These are phyloP conservation scores for Phytopythium chamaehyphon DNA, from an alignment of 352 stramenopile genomes.

Conservation along the genomic window DNA sequence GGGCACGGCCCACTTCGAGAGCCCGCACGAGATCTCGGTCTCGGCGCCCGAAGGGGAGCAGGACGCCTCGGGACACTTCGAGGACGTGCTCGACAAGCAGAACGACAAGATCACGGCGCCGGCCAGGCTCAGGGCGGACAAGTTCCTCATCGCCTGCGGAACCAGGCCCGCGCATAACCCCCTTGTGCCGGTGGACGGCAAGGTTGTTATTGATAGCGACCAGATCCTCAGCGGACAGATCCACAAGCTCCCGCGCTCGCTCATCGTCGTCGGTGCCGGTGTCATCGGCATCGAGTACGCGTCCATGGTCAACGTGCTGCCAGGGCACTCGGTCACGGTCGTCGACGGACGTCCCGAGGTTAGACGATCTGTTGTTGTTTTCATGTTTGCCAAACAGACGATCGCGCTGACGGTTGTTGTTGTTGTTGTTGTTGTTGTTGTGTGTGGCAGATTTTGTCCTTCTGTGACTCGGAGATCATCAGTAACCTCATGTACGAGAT, in stretches of 20 bases:
- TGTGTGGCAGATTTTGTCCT: constrained; percentile 59
- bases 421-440: too few relatives aligned
- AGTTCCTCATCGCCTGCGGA: constrained; percentile 84
- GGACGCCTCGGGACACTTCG: constrained; percentile 9
- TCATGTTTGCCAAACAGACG: background rate
- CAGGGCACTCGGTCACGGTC: constrained; percentile 82
- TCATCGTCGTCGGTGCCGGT: constrained; percentile 80
- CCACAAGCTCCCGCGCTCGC: constrained; percentile 58
- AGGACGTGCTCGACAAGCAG: constrained; percentile 7
- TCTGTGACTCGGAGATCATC: constrained; percentile 85
- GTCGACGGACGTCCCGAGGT: constrained; percentile 76
- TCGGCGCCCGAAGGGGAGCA: constrained; percentile 31
- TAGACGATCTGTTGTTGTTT: constrained; percentile 13
- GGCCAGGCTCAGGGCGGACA: constrained; percentile 55
- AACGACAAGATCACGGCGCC: constrained; percentile 22
- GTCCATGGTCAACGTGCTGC: constrained; percentile 88
- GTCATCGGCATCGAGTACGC: constrained; percentile 92
- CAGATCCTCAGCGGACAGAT: constrained; percentile 74
- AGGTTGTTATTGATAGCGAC: constrained; percentile 79
- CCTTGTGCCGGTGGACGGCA: constrained; percentile 80
- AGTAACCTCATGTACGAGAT: constrained; percentile 88
- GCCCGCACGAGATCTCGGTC: constrained; percentile 77
- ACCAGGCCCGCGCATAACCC: constrained; percentile 77
- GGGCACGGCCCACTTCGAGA: constrained; percentile 70
- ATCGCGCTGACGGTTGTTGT: background rate